Base-by-base conservation (phyloP, 2,329 filamentous ascomycete species). In the Hypoxylon sp. region DNA sequence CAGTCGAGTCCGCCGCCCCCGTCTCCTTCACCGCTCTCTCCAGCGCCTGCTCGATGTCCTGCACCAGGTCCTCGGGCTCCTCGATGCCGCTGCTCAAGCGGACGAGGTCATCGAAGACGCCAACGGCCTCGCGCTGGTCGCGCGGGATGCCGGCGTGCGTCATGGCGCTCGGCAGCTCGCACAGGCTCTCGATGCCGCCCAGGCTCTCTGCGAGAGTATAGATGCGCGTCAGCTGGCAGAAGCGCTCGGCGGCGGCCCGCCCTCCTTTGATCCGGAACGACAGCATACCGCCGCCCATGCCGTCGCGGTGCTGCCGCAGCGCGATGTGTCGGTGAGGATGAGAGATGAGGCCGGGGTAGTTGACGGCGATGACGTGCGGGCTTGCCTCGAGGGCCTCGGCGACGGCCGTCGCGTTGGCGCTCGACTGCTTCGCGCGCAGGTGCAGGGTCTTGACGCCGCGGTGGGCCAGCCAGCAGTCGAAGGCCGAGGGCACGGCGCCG, bases 401-500 rank as follows among this genome's bases (percentile, higher is more conserved):
- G 24, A 99, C 87, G 48, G 87, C 82, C 6, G 88, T 88, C 8
- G 94, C 95, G 79, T 98, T 98, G 71, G 81, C 84, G 68, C 86
- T 91, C 17, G 94, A 93, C 79, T 97, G 93, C 67, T 91, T 88
- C 8, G 92, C 94, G 72, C 95, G 91, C 49, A 99, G 86, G 80
- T 99, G 95, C 43, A 99, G 87, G 3, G 95, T 99, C 85, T 99
- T 99, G 71, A 97, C 86, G 71, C 95, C 95, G 68, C 95, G 90
- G 82, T 99, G 95, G 51, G 95, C 95, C 68, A 99, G 91, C 95
- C 95, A 99, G 81, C 90, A 93, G 84, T 99, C 95, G 75, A 99
- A 99, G 41, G 95, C 86, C 0, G 92, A 96, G 54, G 95, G 95
- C 3, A 99, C 91, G 65, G 94, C 94, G 67, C 95, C 95, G 71